phyloP scores from a whole-genome alignment of 805 yeast species.

The Citeromyces matritensis region DNA sequence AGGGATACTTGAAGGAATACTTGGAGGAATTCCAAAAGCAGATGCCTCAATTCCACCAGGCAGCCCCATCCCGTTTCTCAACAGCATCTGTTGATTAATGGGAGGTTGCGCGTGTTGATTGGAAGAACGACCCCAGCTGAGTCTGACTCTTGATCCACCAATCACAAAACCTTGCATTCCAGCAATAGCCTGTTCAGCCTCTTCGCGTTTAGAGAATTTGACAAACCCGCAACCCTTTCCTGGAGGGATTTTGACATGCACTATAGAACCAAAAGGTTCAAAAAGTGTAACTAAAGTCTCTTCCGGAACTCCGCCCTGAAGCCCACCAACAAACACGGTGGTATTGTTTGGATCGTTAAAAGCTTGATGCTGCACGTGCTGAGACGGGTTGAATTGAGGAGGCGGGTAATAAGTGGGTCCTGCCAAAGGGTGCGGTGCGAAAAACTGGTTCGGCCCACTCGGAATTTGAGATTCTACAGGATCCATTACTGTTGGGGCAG shows the following conservation, averaged over 20 bases:
- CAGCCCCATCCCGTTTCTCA: slow-evolving; percentile 4
- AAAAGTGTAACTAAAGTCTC: slow-evolving; percentile 44
- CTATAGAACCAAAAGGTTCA: slow-evolving; percentile 59
- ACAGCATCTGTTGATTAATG: slow-evolving; percentile 5
- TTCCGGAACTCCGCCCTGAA: slow-evolving; percentile 50
- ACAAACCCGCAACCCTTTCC: slow-evolving; percentile 76
- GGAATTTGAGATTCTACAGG: slow-evolving; percentile 6
- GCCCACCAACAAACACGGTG: slow-evolving; percentile 55
- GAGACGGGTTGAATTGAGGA: background rate
- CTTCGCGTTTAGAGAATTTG: slow-evolving; percentile 47
- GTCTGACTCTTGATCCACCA: slow-evolving; percentile 58
- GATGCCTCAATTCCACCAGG: slow-evolving; percentile 4
- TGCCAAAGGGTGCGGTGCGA: slow-evolving; percentile 1
- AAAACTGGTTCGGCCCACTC: slow-evolving; percentile 4
- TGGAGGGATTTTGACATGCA: slow-evolving; percentile 59
- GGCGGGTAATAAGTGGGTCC: slow-evolving; percentile 1
- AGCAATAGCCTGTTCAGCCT: slow-evolving; percentile 65
- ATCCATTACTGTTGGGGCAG: slow-evolving; percentile 2
- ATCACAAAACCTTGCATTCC: slow-evolving; percentile 70
- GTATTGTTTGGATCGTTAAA: slow-evolving; percentile 55
- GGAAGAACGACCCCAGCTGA: slow-evolving; percentile 59
- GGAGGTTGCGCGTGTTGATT: slow-evolving; percentile 6
- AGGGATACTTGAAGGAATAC: slow-evolving; percentile 4
- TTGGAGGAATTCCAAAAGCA: slow-evolving; percentile 3
- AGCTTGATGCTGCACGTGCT: slow-evolving; percentile 6